Evolutionary conservation across 1,284 basidiomycete species (phyloP).

Genomic region (Fomitiporia mediterranea): DNA sequence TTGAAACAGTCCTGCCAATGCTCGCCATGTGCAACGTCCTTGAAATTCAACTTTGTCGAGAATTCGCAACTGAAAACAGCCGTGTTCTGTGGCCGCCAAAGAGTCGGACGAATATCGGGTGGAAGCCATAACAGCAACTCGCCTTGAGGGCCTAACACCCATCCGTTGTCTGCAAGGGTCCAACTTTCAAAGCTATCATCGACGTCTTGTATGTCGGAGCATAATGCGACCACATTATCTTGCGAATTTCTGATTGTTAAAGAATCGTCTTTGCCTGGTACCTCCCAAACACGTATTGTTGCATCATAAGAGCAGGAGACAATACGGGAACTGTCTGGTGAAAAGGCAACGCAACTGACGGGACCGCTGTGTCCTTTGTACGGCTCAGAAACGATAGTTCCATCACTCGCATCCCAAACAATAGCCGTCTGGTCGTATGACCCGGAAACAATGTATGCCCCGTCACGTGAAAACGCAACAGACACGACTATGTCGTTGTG

Average conservation of each 20-base stretch:
- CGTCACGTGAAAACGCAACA: neutral
- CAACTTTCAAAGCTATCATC: too few species aligned
- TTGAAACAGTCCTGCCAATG: too few species aligned
- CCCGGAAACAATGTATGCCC: slow-evolving; percentile 22
- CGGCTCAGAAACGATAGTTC: neutral
- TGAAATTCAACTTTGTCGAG: too few species aligned
- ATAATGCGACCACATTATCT: too few species aligned
- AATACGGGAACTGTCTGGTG: slow-evolving; percentile 8
- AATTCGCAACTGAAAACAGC: neutral
- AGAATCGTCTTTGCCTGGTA: neutral
- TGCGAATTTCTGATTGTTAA: too few species aligned
- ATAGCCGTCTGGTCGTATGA: slow-evolving; percentile 15
- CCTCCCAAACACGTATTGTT: too few species aligned
- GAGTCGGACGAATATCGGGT: neutral
- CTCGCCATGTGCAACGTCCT: too few species aligned
- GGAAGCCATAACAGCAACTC: slow-evolving; percentile 4
- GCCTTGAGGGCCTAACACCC: too few species aligned
- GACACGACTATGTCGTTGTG: neutral
- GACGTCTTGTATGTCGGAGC: too few species aligned
- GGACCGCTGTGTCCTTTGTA: slow-evolving; percentile 12
- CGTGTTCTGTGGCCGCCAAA: neutral
- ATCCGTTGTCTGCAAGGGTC: neutral
- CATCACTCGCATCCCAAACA: neutral
- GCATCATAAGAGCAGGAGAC: slow-evolving; percentile 18
- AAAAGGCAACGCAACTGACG: slow-evolving; percentile 7